These are phyloP conservation scores for Dissoconium aciculare DNA, from an alignment of 2,329 filamentous ascomycete species.

Conservation along the genomic window DNA sequence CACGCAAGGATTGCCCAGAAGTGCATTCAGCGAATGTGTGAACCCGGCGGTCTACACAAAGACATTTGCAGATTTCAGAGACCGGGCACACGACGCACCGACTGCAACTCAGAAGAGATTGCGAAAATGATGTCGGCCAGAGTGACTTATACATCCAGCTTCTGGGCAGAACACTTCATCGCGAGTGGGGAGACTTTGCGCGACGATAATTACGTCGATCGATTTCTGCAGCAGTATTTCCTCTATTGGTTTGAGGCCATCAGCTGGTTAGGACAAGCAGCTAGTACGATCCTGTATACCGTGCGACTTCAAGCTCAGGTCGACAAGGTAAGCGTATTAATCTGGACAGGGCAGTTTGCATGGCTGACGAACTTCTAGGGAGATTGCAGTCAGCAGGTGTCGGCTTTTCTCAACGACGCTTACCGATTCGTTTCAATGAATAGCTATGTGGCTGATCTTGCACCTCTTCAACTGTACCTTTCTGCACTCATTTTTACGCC, in stretches of 20 bases:
- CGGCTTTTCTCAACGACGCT: too few relatives aligned
- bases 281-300: slow-evolving; percentile 7
- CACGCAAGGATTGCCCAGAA: slow-evolving; percentile 4
- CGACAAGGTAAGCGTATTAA: background rate
- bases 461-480: too few relatives aligned
- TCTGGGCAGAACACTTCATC: slow-evolving; percentile 27
- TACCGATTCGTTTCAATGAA: too few relatives aligned
- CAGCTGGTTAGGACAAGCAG: slow-evolving; percentile 21
- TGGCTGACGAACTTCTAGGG: background rate
- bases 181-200: slow-evolving; percentile 13
- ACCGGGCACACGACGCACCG: slow-evolving; percentile 1
- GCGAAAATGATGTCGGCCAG: slow-evolving; percentile 16
- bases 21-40: slow-evolving; percentile 7
- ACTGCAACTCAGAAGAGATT: slow-evolving; percentile 6
- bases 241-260: slow-evolving; percentile 34
- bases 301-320: background rate
- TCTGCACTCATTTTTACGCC: too few relatives aligned
- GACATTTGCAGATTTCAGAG: slow-evolving; percentile 3
- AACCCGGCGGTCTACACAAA: background rate
- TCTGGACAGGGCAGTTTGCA: background rate
- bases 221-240: slow-evolving; percentile 28
- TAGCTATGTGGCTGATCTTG: too few relatives aligned
- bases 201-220: slow-evolving; percentile 18
- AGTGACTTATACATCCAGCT: slow-evolving; percentile 28
- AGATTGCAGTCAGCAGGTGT: slow-evolving; percentile 1